A percentile compares a stretch with the other conserved stretches of the same genome.
These are phyloP conservation scores for Trametes cubensis DNA, from an alignment of 768 basidiomycete genomes.

Conservation along the genomic window DNA sequence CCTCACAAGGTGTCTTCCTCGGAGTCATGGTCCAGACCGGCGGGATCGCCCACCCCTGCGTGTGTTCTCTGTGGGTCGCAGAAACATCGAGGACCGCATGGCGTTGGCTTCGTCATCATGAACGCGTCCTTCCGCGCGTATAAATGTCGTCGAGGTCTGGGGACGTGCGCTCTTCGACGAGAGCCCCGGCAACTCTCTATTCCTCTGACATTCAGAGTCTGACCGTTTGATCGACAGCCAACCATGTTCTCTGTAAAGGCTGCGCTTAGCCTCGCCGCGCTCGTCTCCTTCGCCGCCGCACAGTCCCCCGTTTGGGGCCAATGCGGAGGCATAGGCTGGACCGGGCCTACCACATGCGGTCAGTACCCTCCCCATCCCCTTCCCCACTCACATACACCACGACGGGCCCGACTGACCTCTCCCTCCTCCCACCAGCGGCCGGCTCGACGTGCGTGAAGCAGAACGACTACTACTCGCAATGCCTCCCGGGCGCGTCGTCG, in stretches of 20 bases:
- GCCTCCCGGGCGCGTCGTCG: constrained; percentile 35
- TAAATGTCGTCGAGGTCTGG: too few relatives aligned
- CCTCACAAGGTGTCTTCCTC: background rate
- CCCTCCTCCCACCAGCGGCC: constrained; percentile 23
- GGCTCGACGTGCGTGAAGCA: constrained; percentile 39
- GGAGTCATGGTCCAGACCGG: too few relatives aligned
- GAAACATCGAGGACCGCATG: too few relatives aligned
- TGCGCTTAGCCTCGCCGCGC: constrained; percentile 24
- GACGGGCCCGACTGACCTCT: constrained; percentile 32
- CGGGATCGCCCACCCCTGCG: too few relatives aligned
- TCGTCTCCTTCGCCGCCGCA: constrained; percentile 29
- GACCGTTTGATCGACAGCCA: background rate
- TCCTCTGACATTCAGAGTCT: too few relatives aligned
- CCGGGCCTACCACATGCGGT: constrained; percentile 40
- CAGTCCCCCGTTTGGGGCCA: constrained; percentile 33
- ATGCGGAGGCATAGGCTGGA: constrained; percentile 41
- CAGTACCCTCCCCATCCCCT: background rate
- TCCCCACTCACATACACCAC: constrained; percentile 20
- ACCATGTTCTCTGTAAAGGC: constrained; percentile 9
- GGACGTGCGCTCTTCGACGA: too few relatives aligned
- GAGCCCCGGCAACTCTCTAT: too few relatives aligned
- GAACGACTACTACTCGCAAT: constrained; percentile 48
- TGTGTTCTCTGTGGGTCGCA: too few relatives aligned
- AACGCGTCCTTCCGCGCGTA: too few relatives aligned
- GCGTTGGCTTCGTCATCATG: too few relatives aligned